phyloP scores from a whole-genome alignment of 164 flowering plant species.

The Echeveria elegans region DNA sequence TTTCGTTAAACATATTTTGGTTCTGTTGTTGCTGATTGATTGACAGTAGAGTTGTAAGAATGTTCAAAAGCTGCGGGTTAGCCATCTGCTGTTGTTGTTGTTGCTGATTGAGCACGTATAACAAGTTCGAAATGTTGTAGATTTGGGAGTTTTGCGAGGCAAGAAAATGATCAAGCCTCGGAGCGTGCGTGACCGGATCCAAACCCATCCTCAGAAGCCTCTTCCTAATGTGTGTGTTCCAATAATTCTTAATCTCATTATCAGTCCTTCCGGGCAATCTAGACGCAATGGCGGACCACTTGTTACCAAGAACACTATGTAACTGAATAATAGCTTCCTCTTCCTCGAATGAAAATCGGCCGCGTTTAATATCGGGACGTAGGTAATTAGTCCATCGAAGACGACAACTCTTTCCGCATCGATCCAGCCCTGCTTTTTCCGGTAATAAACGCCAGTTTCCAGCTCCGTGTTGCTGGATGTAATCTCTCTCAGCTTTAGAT shows the following conservation, averaged over 20 bases:
- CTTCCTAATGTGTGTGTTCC: constrained; percentile 93
- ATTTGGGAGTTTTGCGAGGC: constrained; percentile 32
- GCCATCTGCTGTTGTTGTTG: background rate
- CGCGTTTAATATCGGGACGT: constrained; percentile 72
- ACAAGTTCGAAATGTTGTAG: background rate
- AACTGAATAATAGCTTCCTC: constrained; percentile 74
- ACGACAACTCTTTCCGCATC: constrained; percentile 84
- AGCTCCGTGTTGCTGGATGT: background rate
- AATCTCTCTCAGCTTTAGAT: background rate
- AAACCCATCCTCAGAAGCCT: constrained; percentile 82
- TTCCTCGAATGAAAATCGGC: constrained; percentile 67
- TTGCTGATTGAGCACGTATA: background rate
- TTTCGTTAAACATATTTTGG: no score
- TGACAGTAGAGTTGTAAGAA: background rate
- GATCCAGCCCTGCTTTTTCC: constrained; percentile 35
- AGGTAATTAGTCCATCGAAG: constrained; percentile 76
- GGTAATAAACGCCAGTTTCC: background rate
- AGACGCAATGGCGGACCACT: constrained; percentile 92
- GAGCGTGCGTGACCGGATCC: constrained; percentile 82
- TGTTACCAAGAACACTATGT: constrained; percentile 61
- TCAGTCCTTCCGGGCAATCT: constrained; percentile 87
- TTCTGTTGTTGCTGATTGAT: no score
- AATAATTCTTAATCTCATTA: constrained; percentile 87
- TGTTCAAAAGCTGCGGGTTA: background rate
- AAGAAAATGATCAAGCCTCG: constrained; percentile 62